Conservation (phyloP, 805 yeast species). For the Zygotorulaspora florentina region DNA sequence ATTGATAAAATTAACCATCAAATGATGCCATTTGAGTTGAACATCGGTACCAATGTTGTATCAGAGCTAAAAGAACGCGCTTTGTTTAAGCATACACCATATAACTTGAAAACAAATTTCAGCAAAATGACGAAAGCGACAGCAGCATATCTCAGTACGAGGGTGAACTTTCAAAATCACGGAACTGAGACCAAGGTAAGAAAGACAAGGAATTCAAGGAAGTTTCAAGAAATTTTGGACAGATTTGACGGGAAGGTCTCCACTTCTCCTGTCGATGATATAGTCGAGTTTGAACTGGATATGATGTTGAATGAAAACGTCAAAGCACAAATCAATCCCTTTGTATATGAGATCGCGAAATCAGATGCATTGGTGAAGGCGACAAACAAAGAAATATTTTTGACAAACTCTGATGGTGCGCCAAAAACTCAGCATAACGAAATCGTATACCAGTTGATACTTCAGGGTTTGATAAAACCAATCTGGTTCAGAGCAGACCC, state of each 20-base stretch:
- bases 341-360: conserved; percentile 26
- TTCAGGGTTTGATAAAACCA: conserved; percentile 21
- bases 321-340: conserved; percentile 23
- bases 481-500: conserved; percentile 28
- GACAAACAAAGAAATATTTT: conserved; percentile 19
- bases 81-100: background rate
- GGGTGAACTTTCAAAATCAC: conserved; percentile 8
- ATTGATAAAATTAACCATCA: conserved; percentile 13
- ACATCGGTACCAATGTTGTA: conserved; percentile 15
- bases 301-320: conserved; percentile 11
- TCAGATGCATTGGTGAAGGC: conserved; percentile 16
- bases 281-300: conserved; percentile 14
- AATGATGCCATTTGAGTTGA: conserved; percentile 25
- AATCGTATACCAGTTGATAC: conserved; percentile 18
- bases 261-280: conserved; percentile 13
- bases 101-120: conserved; percentile 1
- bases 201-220: conserved; percentile 29
- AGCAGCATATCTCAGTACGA: conserved; percentile 16
- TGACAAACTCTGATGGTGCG: conserved; percentile 10
- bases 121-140: conserved; percentile 12
- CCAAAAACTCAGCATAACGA: conserved; percentile 19
- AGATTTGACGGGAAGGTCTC: conserved; percentile 15
- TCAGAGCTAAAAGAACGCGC: conserved; percentile 1
- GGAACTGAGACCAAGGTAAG: conserved; percentile 12
- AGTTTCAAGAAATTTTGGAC: conserved; percentile 23